Evolutionary conservation across 2,329 filamentous ascomycete species (phyloP), one percentile per base, ranked within the genome.

Genomic region (Daldinia eschscholtzii): DNA sequence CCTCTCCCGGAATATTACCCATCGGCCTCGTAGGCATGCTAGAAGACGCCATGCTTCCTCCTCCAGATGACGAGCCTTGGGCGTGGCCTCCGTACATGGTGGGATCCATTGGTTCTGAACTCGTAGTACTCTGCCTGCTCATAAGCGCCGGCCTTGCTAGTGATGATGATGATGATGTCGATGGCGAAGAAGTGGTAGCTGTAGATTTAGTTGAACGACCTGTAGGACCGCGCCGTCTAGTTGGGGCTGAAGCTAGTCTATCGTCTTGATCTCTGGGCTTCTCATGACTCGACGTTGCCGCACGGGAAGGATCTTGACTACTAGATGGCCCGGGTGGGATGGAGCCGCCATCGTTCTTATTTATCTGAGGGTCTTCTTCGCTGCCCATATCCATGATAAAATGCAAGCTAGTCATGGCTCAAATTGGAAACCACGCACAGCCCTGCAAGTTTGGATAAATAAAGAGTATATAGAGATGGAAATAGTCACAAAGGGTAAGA

Each of bases 371-470:
- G 67, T 77, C 77, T 70, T 82, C 80, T 73, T 85, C 84, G 73
- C 86, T 84, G 74, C 85, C 83, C 74, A 82, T 80, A 77, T 87
- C 86, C 83, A 88, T 87, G 77, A 88, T 88, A 75, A 85, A 85
- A 74, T 82, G 83, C 72, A 88, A 82, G 76, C 84, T 86, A 72
- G 85, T 82, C 86, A 88, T 87, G 80, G 70, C 78, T 81, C 79
- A 78, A 82, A 79, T 75, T 79, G 80, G 80, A 81, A 78, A 77
- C 75, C 62, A 48, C 55, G 62, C 74, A 77, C 77, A 78, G 76
- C 77, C 76, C 76, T 75, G 74, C 72, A 75, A 26, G 65, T 70
- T 67, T 57, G 59, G 74, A 77, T 75, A 76, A 76, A 76, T 77
- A 76, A 76, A 78, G 76, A 73, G 68, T 71, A 67, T 70, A 67